These are phyloP conservation scores for Solanum sejunctum DNA, from an alignment of 257 asterid genomes.

Conservation along the genomic window DNA sequence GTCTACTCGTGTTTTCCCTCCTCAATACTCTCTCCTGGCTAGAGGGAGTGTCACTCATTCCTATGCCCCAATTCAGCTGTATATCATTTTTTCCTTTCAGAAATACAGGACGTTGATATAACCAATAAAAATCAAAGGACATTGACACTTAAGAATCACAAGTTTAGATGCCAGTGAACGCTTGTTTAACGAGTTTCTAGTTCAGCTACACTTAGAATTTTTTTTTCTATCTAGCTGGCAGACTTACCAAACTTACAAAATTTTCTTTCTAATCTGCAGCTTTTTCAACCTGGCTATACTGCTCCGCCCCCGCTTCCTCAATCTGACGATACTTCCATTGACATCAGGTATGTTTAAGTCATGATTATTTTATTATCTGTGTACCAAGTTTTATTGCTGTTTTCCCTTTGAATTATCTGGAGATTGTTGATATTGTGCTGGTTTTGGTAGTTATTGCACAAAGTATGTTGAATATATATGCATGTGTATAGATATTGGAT, in stretches of 20 bases:
- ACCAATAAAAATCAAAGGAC: background rate
- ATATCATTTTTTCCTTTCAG: background rate
- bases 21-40: background rate
- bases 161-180: background rate
- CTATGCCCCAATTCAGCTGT: background rate
- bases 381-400: background rate
- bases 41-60: background rate
- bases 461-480: background rate
- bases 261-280: slow-evolving; percentile 15
- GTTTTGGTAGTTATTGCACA: background rate
- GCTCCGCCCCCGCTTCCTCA: slow-evolving; percentile 23
- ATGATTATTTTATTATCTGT: background rate
- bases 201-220: background rate
- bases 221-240: background rate
- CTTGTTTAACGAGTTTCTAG: background rate
- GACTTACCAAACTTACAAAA: background rate
- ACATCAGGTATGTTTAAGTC: slow-evolving; percentile 18
- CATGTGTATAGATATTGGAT: background rate
- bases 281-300: slow-evolving; percentile 40
- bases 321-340: slow-evolving; percentile 28
- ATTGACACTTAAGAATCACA: background rate
- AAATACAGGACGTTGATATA: background rate
- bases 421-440: background rate
- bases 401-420: background rate
- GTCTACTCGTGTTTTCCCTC: background rate